Evolutionary conservation across 176 grass and related monocot genomes (phyloP), one percentile per base, ranked within the genome.

Genomic region (Saccharum officinarum): DNA sequence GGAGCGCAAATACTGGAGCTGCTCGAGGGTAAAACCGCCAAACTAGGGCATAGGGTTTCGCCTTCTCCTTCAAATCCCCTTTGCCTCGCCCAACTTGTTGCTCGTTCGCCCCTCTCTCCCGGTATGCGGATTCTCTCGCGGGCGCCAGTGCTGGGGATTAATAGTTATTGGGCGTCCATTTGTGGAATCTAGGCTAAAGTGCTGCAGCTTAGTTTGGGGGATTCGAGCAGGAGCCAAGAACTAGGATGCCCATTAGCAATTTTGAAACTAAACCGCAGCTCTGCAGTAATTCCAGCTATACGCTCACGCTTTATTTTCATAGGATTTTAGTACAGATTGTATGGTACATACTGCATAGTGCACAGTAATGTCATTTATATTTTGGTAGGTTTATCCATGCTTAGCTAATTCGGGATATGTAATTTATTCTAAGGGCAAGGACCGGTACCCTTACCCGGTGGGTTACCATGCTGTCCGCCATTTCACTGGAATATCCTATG

Each of bases 1-100:
- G 93, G 93, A 92, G 74, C 91, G 91, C 87, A 95, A 95, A 61
- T 93, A 98, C 89, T 98, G 95, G 93, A 98, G 93, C 83, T 93
- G 83, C 77, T 95, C 95, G 41, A 89, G 91, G 95, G 95, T 98
- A 71, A 18, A 67, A 6, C 34, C 9, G n/a, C 49, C 67, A 42
- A 63, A 20, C 57, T n/a, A n/a, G n/a, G 44, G 4, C 20, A 75
- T 78, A 66, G 81, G 64, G 30, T 55, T 76, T 76, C 28, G 70
- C 68, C 13, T 47, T 33, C 70, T 44, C 17, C 11, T 70, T 82
- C 87, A 37, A 23, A 73, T 59, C 26, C 22, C 30, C 52, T 71
- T 10, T 18, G 7, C 22, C 67, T 34, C 42, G 4, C 45, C 65
- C 26, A 7, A 54, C 14, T 31, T 61, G 38, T 7, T 68, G 42